Percentiles rank a stretch among this genome's conserved stretches.
Conservation (phyloP, 176 grass and related monocot genomes). For the Musa acuminata region DNA sequence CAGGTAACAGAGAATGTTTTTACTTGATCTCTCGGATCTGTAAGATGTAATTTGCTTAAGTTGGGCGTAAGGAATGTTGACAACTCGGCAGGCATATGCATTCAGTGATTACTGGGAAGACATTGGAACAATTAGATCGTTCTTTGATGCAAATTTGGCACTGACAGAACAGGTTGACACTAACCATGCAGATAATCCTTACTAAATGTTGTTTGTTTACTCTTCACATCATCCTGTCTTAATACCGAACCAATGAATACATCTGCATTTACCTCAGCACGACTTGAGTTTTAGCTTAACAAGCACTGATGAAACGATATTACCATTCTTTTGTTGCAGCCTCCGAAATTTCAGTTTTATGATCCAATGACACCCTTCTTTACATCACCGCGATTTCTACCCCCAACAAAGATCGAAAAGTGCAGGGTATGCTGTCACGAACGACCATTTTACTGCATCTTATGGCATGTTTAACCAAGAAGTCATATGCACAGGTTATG, state of each 20-base stretch:
- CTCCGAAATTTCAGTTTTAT: conserved; percentile 58
- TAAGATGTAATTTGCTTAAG: neutral
- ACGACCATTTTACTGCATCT: neutral
- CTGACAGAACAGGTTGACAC: conserved; percentile 48
- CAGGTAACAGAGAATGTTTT: conserved; percentile 25
- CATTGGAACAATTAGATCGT: conserved; percentile 79
- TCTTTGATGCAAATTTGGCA: conserved; percentile 74
- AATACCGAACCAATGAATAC: too few relatives aligned
- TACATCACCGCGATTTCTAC: conserved; percentile 51
- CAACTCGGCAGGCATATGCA: conserved; percentile 36
- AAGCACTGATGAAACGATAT: too few relatives aligned
- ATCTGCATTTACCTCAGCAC: too few relatives aligned
- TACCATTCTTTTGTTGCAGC: conserved; percentile 30
- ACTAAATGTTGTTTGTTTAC: neutral
- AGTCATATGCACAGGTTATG: conserved; percentile 30
- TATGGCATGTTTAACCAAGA: conserved; percentile 7
- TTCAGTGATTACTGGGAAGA: conserved; percentile 80
- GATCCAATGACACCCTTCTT: conserved; percentile 65
- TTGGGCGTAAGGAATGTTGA: neutral
- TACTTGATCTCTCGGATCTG: neutral
- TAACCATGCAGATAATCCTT: neutral
- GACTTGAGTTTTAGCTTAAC: too few relatives aligned
- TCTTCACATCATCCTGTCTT: too few relatives aligned
- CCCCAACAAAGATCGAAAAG: conserved; percentile 52
- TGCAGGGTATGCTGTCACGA: conserved; percentile 36